These are phyloP conservation scores for Plasmodium coatneyi DNA, from an alignment of 169 alveolate genomes.

Conservation along the genomic window DNA sequence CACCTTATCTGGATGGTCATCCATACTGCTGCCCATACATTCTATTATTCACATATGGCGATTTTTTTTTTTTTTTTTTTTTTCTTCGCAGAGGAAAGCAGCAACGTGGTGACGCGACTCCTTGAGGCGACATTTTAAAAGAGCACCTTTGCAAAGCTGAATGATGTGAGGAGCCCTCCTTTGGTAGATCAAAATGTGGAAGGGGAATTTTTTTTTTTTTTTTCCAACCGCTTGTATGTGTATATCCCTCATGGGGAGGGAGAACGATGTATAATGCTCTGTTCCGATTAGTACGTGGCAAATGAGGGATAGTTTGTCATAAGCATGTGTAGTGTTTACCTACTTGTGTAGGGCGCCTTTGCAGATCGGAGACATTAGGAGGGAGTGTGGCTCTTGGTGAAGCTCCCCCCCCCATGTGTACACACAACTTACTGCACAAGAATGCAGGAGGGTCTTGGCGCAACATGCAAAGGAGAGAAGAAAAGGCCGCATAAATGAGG, in stretches of 20 bases:
- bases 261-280: neutral
- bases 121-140: neutral
- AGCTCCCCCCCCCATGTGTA: neutral
- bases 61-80: too few relatives aligned
- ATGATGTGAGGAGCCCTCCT: neutral
- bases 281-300: neutral
- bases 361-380: neutral
- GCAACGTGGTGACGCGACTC: neutral
- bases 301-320: neutral
- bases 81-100: neutral
- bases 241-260: neutral
- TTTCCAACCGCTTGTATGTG: neutral
- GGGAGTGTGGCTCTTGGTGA: neutral
- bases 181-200: neutral
- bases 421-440: neutral
- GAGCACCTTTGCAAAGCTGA: neutral
- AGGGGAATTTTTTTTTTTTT: neutral
- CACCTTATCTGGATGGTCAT: neutral
- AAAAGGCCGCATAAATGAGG: constrained; percentile 15
- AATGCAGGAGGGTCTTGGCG: neutral
- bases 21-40: neutral
- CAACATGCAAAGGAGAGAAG: neutral
- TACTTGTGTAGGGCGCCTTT: neutral
- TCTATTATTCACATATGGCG: neutral
- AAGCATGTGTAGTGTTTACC: neutral